Evolutionary conservation across 75 land plant species (phyloP).

Genomic region (Ceratopteris richardii): DNA sequence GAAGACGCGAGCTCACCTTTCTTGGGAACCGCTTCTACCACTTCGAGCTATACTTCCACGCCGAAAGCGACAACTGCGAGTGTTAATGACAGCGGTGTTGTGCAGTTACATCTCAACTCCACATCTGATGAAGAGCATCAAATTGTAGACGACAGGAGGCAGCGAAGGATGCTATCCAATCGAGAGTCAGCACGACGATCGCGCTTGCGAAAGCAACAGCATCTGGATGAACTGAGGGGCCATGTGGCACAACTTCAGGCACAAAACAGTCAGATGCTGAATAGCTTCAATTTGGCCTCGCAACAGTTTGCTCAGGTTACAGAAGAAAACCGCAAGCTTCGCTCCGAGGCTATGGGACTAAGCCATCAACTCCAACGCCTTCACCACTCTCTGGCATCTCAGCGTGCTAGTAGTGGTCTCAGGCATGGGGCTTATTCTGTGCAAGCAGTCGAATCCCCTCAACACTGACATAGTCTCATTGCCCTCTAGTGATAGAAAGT

Average conservation of each 20-base stretch:
- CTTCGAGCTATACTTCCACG: no score
- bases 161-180: constrained; percentile 75
- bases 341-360: constrained; percentile 43
- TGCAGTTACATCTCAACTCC: constrained; percentile 17
- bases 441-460: no score
- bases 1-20: background rate
- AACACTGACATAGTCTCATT: no score
- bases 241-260: constrained; percentile 50
- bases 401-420: background rate
- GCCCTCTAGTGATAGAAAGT: no score
- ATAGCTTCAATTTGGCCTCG: constrained; percentile 35
- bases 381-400: background rate
- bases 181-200: constrained; percentile 85
- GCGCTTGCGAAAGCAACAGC: constrained; percentile 83
- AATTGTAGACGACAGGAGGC: constrained; percentile 53
- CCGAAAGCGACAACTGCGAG: no score
- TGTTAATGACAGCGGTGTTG: background rate
- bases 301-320: constrained; percentile 38
- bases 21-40: no score
- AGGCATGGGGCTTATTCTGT: no score
- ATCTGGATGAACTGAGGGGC: constrained; percentile 64
- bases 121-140: constrained; percentile 48
- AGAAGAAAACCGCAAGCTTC: constrained; percentile 50
- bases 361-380: constrained; percentile 40
- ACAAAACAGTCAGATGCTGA: constrained; percentile 51